A percentile compares a stretch with the other conserved stretches of the same genome.
These are phyloP conservation scores for Curvularia spicifera DNA, from an alignment of 2,329 filamentous ascomycete species.

Conservation along the genomic window DNA sequence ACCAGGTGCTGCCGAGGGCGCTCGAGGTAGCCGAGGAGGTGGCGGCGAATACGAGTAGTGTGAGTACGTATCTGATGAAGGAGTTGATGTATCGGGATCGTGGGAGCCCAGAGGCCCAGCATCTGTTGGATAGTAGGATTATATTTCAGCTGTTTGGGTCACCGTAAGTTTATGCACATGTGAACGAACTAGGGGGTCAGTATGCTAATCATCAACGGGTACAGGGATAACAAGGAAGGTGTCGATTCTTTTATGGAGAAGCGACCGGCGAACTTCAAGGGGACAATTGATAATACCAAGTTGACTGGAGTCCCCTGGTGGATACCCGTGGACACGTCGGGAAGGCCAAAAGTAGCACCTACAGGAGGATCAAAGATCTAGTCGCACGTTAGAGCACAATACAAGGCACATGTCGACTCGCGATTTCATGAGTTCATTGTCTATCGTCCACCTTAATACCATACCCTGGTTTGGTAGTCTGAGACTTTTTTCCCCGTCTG, in stretches of 20 bases:
- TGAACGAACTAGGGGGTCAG: neutral
- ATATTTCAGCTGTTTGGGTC: constrained; percentile 66
- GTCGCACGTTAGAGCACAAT: constrained; percentile 6
- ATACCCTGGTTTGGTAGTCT: constrained; percentile 8
- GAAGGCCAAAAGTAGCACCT: constrained; percentile 47
- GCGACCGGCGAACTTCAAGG: constrained; percentile 66
- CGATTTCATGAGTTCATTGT: constrained; percentile 22
- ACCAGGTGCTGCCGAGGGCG: constrained; percentile 68
- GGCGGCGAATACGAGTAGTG: constrained; percentile 68
- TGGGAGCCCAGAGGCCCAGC: constrained; percentile 69
- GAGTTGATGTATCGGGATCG: constrained; percentile 71
- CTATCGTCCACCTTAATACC: constrained; percentile 15
- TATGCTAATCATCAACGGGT: constrained; percentile 3
- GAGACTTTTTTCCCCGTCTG: constrained; percentile 6
- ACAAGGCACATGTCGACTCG: constrained; percentile 1
- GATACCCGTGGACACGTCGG: constrained; percentile 60
- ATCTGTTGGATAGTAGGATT: constrained; percentile 72
- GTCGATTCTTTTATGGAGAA: constrained; percentile 74
- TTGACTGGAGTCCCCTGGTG: constrained; percentile 73
- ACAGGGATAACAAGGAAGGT: constrained; percentile 70
- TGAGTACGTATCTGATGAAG: constrained; percentile 71
- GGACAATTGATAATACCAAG: constrained; percentile 65
- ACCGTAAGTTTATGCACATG: constrained; percentile 40
- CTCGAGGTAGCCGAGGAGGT: constrained; percentile 71
- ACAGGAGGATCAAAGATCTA: constrained; percentile 41